Evolutionary conservation across 2,329 filamentous ascomycete genomes (phyloP).

Genomic region (Aspergillus transmontanensis): DNA sequence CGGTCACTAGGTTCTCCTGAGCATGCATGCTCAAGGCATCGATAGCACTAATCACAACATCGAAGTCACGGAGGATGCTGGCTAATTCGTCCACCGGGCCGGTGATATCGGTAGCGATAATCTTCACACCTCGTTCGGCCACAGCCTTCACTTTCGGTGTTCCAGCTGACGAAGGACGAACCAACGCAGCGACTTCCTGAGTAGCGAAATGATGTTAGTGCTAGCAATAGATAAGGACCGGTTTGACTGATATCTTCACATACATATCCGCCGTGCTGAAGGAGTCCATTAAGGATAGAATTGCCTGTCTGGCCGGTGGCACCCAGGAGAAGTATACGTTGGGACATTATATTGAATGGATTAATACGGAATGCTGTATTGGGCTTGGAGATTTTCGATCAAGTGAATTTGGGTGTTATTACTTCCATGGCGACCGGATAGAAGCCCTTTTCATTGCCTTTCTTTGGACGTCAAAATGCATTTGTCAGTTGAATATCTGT

Average conservation of each 20-base stretch:
- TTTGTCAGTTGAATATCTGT: background rate
- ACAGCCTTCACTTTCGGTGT: conserved; percentile 45
- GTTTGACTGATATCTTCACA: background rate
- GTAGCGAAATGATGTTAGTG: background rate
- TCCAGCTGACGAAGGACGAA: conserved; percentile 43
- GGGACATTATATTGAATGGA: background rate
- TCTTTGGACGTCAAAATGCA: background rate
- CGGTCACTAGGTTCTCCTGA: conserved; percentile 45
- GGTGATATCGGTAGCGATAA: conserved; percentile 26
- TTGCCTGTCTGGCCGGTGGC: conserved; percentile 32
- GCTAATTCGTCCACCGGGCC: background rate
- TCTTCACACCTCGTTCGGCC: conserved; percentile 37
- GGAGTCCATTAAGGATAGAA: conserved; percentile 29
- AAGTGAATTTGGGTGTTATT: background rate
- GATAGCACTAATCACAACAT: conserved; percentile 46
- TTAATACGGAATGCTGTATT: background rate
- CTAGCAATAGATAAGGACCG: background rate
- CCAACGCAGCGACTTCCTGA: conserved; percentile 48
- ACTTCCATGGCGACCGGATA: background rate
- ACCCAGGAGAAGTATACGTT: conserved; percentile 26
- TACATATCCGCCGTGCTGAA: conserved; percentile 25
- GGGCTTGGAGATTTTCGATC: background rate
- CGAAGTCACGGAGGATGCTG: conserved; percentile 27
- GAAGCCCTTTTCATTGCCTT: background rate
- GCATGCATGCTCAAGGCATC: conserved; percentile 23